These are phyloP conservation scores for Trichoderma asperellum DNA, from an alignment of 2,329 filamentous ascomycete genomes.

Conservation along the genomic window DNA sequence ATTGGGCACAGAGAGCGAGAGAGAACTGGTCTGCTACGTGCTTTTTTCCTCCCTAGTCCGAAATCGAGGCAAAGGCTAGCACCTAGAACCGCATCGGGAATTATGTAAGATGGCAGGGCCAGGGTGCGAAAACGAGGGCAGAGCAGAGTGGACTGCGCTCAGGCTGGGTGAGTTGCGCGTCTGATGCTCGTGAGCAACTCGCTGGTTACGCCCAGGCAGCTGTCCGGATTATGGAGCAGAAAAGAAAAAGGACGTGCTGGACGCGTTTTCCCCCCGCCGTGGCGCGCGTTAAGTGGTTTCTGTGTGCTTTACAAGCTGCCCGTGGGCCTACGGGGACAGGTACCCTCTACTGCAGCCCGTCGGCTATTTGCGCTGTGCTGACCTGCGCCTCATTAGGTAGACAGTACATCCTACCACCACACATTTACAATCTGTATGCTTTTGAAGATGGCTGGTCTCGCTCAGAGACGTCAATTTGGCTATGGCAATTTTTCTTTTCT, in stretches of 20 bases:
- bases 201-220: no score
- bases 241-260: constrained; percentile 19
- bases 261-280: constrained; percentile 38
- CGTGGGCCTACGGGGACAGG: background rate
- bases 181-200: background rate
- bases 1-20: background rate
- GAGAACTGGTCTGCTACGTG: background rate
- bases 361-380: background rate
- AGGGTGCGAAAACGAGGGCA: background rate
- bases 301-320: background rate
- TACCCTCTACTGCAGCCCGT: background rate
- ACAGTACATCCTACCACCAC: background rate
- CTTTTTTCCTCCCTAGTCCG: background rate
- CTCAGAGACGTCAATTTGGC: constrained; percentile 5
- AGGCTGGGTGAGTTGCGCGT: background rate
- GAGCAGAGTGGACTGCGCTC: background rate
- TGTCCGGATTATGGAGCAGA: background rate
- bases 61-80: background rate
- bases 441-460: background rate
- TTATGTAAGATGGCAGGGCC: background rate
- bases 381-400: background rate
- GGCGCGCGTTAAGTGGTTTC: constrained; percentile 38
- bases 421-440: background rate
- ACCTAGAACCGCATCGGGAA: background rate
- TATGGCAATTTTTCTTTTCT: background rate